Conservation (phyloP, 306 rosid genomes). For the Canavalia ensiformis region DNA sequence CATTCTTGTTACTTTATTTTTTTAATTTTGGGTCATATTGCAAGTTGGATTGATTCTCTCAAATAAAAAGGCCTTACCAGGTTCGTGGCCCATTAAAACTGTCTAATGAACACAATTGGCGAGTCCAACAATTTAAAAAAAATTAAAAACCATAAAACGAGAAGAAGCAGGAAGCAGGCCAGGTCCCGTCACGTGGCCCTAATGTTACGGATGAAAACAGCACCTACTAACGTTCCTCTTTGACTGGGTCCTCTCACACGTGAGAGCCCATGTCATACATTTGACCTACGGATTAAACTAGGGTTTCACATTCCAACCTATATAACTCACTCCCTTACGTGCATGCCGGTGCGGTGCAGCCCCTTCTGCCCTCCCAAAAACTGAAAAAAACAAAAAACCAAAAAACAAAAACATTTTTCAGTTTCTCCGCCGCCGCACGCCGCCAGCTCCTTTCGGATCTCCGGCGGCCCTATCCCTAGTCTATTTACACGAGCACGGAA, state of each 20-base stretch:
- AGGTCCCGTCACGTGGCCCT: constrained; percentile 18
- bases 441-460: constrained; percentile 45
- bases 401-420: constrained; percentile 27
- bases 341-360: constrained; percentile 68
- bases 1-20: no score
- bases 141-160: background rate
- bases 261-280: constrained; percentile 40
- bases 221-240: background rate
- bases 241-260: constrained; percentile 26
- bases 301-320: constrained; percentile 55
- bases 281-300: constrained; percentile 37
- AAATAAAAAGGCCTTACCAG: no score
- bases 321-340: constrained; percentile 49
- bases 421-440: constrained; percentile 25
- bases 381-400: constrained; percentile 41
- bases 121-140: background rate
- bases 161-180: background rate
- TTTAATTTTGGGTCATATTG: no score
- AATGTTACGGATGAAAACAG: background rate
- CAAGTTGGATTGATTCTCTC: no score
- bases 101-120: no score
- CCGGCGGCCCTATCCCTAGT: constrained; percentile 61
- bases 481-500: constrained; percentile 36
- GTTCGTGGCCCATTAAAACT: no score
- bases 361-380: constrained; percentile 71